A percentile compares a stretch with the other conserved stretches of the same genome.
Conservation (phyloP, 352 stramenopile species). For the Globisporangium lucens region DNA sequence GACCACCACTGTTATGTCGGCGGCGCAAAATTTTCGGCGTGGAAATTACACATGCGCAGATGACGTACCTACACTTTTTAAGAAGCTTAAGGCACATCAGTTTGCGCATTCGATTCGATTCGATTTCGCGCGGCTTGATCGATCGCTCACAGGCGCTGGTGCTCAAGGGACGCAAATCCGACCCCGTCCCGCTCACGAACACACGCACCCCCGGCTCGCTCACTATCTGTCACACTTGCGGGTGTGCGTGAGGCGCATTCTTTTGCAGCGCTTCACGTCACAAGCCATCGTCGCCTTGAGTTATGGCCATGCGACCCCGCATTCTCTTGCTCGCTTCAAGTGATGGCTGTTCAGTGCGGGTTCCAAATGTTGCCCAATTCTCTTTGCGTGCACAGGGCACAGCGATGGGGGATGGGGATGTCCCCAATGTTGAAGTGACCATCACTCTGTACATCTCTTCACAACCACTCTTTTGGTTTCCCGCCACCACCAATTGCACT, state of each 20-base stretch:
- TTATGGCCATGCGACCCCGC: background rate
- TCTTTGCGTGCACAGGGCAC: no score
- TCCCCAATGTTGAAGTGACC: constrained; percentile 12
- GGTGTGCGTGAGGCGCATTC: background rate
- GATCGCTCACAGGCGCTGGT: background rate
- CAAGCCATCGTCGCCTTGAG: background rate
- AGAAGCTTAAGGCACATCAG: no score
- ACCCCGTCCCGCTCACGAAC: background rate
- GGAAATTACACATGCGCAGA: background rate
- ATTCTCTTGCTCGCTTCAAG: background rate
- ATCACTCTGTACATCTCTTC: constrained; percentile 1
- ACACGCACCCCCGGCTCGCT: background rate
- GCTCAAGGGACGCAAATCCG: background rate
- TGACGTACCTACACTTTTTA: background rate
- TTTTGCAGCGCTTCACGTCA: background rate
- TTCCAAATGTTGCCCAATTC: constrained; percentile 2
- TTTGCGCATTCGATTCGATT: constrained; percentile 4
- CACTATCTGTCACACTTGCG: background rate
- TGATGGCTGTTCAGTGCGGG: no score
- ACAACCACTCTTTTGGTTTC: constrained; percentile 6
- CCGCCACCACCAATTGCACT: background rate
- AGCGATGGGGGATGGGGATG: no score
- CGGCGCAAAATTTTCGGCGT: background rate
- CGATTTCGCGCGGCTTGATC: background rate
- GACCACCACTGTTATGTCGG: background rate